Conservation (phyloP, 129 eudicot genomes). For the Scalesia atractyloides region DNA sequence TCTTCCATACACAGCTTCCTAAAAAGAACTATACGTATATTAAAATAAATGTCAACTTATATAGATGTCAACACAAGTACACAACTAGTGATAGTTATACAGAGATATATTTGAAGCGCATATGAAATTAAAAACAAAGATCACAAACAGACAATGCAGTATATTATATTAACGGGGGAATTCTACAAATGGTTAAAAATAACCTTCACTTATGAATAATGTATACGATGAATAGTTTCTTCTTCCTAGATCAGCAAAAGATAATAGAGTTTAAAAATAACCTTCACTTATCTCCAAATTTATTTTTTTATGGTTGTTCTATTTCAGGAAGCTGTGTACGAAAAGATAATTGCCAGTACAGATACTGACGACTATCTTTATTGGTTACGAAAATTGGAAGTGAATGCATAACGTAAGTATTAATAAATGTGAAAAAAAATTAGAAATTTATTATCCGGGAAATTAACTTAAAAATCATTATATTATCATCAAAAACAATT, state of each 20-base stretch:
- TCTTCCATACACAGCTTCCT: slow-evolving; percentile 5
- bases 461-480: neutral
- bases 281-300: no score
- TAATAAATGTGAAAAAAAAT: neutral
- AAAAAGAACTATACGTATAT: neutral
- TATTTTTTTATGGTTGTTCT: no score
- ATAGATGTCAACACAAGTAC: neutral
- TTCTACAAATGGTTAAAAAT: slow-evolving; percentile 4
- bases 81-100: neutral
- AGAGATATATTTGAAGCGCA: neutral
- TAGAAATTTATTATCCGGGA: neutral
- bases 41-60: neutral
- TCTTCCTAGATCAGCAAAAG: slow-evolving; percentile 1
- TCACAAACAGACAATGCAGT: neutral
- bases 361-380: no score
- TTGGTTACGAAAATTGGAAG: neutral
- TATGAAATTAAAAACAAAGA: neutral
- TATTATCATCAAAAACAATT: neutral
- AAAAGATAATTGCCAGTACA: no score
- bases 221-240: neutral
- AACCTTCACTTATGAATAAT: neutral
- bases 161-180: neutral
- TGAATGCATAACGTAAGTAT: neutral
- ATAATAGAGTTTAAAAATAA: neutral
- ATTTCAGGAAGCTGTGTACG: no score